These are phyloP conservation scores for Pholiota conissans DNA, from an alignment of 768 basidiomycete genomes.

Conservation along the genomic window DNA sequence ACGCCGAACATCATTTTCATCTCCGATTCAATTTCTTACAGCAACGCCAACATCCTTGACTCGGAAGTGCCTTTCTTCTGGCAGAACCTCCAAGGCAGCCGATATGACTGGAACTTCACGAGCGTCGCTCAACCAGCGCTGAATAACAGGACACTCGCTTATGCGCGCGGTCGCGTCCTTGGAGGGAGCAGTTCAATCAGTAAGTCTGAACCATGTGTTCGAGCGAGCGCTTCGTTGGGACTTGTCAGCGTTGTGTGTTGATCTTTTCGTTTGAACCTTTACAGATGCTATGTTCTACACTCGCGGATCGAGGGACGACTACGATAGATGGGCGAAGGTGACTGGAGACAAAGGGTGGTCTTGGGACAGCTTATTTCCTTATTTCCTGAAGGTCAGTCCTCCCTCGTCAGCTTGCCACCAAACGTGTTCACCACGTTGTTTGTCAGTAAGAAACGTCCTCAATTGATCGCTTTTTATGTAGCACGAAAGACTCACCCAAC, in stretches of 20 bases:
- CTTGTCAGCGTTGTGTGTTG: no score
- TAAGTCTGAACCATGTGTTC: no score
- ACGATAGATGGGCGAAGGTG: slow-evolving; percentile 50
- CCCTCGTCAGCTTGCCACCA: no score
- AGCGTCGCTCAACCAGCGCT: slow-evolving; percentile 23
- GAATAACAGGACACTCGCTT: slow-evolving; percentile 16
- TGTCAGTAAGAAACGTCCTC: no score
- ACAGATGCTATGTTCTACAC: slow-evolving; percentile 32
- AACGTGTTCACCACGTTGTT: no score
- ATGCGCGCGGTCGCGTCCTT: slow-evolving; percentile 26
- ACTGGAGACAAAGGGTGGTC: slow-evolving; percentile 52
- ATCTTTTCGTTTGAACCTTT: no score
- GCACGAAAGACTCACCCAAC: slow-evolving; percentile 13
- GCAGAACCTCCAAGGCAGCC: slow-evolving; percentile 9
- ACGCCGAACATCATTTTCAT: background rate
- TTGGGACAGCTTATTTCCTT: slow-evolving; percentile 32
- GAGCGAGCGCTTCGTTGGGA: no score
- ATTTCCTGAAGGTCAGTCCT: slow-evolving; percentile 14
- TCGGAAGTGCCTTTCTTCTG: slow-evolving; percentile 23
- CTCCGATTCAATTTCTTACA: background rate
- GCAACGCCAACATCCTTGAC: slow-evolving; percentile 22
- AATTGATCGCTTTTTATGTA: no score
- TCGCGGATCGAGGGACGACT: slow-evolving; percentile 42
- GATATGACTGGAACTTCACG: slow-evolving; percentile 32
- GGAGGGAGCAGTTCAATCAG: slow-evolving; percentile 28